These are phyloP conservation scores for Boletus sp. DNA, from an alignment of 768 basidiomycete species.

Conservation along the genomic window DNA sequence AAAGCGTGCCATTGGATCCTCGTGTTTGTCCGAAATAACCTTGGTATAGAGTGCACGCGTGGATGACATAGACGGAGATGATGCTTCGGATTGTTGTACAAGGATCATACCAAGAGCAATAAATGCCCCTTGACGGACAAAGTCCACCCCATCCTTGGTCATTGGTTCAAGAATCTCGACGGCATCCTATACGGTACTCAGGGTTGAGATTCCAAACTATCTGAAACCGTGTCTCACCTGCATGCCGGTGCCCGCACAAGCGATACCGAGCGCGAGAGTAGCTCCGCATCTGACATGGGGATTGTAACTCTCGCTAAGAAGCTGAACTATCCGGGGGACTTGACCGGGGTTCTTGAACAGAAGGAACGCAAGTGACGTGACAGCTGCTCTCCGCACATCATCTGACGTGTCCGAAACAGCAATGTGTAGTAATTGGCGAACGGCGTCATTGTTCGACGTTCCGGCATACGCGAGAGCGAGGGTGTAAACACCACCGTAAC, in stretches of 20 bases:
- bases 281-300: conserved; percentile 98
- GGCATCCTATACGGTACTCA: conserved; percentile 63
- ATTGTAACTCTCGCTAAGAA: conserved; percentile 97
- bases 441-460: conserved; percentile 90
- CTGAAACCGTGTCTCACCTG: conserved; percentile 51
- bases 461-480: conserved; percentile 96
- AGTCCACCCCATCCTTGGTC: conserved; percentile 97
- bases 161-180: conserved; percentile 96
- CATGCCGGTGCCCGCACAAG: conserved; percentile 95
- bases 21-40: conserved; percentile 94
- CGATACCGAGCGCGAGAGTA: conserved; percentile 93
- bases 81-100: conserved; percentile 92
- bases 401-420: conserved; percentile 98
- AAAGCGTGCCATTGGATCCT: conserved; percentile 98
- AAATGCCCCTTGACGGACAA: conserved; percentile 97
- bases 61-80: conserved; percentile 75
- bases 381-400: conserved; percentile 95
- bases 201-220: not conserved
- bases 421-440: conserved; percentile 88
- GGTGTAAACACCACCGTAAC: conserved; percentile 97
- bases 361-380: conserved; percentile 92
- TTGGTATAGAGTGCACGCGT: conserved; percentile 86
- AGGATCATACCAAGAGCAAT: conserved; percentile 96
- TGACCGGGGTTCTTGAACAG: conserved; percentile 96
- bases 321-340: conserved; percentile 95